A percentile compares a stretch with the other conserved stretches of the same genome.
Conservation (phyloP, 164 flowering plant species). For the Kingdonia uniflora region DNA sequence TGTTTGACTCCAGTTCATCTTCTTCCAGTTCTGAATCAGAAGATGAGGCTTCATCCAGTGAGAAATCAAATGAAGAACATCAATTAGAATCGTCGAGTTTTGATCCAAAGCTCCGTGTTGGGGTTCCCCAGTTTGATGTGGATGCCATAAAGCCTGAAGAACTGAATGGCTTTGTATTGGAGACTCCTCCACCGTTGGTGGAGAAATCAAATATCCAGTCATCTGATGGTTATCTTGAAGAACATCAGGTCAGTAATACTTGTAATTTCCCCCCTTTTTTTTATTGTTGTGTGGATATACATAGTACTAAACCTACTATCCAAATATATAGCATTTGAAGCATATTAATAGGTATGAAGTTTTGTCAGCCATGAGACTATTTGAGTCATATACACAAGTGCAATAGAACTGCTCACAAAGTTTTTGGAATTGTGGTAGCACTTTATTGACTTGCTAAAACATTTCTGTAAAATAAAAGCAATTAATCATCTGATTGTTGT, state of each 20-base stretch:
- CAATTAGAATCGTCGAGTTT: slow-evolving; percentile 11
- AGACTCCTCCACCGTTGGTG: slow-evolving; percentile 12
- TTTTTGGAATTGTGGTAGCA: too few relatives aligned
- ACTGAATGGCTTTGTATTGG: slow-evolving; percentile 6
- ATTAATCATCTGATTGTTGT: too few relatives aligned
- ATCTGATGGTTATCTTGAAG: slow-evolving; percentile 15
- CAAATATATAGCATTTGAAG: too few relatives aligned
- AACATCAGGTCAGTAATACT: slow-evolving; percentile 24
- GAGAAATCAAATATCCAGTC: slow-evolving; percentile 22
- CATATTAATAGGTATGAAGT: too few relatives aligned
- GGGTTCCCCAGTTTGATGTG: slow-evolving; percentile 12
- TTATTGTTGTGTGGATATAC: too few relatives aligned
- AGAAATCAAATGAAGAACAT: slow-evolving; percentile 10
- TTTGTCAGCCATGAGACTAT: too few relatives aligned
- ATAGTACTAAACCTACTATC: too few relatives aligned
- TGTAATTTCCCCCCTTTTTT: too few relatives aligned
- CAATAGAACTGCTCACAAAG: too few relatives aligned
- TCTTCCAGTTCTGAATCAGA: slow-evolving; percentile 16
- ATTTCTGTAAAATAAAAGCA: too few relatives aligned
- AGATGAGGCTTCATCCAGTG: slow-evolving; percentile 11
- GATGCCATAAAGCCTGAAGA: slow-evolving; percentile 13
- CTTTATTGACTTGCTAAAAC: too few relatives aligned
- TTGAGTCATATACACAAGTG: too few relatives aligned
- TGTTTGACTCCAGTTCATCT: slow-evolving; percentile 12
- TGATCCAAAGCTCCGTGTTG: background rate